Base-by-base conservation (phyloP, 73 alveolate species). In the Paramecium pentaurelia region DNA sequence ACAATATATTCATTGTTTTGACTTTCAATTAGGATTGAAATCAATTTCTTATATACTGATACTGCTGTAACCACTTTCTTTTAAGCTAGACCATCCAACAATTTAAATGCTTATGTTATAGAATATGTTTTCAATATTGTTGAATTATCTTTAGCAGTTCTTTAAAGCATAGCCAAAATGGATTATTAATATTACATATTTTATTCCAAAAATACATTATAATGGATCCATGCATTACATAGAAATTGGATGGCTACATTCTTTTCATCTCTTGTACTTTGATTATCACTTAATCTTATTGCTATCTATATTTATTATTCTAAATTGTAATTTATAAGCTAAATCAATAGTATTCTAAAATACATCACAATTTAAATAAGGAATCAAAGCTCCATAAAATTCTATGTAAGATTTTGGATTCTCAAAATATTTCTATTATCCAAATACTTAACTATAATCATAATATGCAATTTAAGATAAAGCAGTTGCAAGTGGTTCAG, bases 151-250 rank as follows among this genome's bases (percentile, higher is more conserved):
- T 75, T 75, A 4, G 88, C 88, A 20, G 88, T 30, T 37, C 40
- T 75, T 20, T 75, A 75, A 75, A 75, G 88, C 20, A 75, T 16
- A 0, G 59, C 70, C 20, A 36, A 75, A 18, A 75, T 42, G 6
- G 38, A 42, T 75, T 75, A 25, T 75, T 75, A n/a, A 42, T 75
- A 75, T 75, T 75, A 38, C 88, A 75, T 38, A 42, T 75, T 75
- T 32, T 16, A 75, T 75, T 75, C 88, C 18, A 75, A 38, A 34
- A 75, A 75, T n/a, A 36, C 11, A 75, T 36, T 30, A 75, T 75
- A 75, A 75, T 38, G 36, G 16, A 75, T 30, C 88, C 88, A 75
- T n/a, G 88, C 58, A 75, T 75, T 75, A 75, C 88, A 75, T 18
- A 75, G 27, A 12, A 75, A 42, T 75, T 30, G 40, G 18, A 75